These are phyloP conservation scores for Boletus rubroflammeus DNA, from an alignment of 768 basidiomycete genomes.

Conservation along the genomic window DNA sequence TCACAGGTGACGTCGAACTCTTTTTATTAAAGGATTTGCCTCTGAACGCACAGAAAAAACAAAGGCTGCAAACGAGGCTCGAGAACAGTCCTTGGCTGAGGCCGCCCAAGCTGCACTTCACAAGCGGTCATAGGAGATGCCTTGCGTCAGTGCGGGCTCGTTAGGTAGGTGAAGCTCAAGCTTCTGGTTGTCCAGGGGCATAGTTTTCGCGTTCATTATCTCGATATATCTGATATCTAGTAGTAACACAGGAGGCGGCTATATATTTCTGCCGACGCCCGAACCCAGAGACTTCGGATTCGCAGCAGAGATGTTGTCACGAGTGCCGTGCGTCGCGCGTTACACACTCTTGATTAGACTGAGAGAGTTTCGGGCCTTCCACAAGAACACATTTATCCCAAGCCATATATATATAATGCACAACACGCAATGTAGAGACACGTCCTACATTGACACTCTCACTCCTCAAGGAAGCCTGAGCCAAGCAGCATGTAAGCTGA, in stretches of 20 bases:
- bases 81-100: constrained; percentile 28
- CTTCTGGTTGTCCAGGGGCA: neutral
- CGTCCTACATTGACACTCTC: neutral
- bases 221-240: neutral
- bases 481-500: constrained; percentile 44
- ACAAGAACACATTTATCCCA: neutral
- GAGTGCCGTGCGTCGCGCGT: neutral
- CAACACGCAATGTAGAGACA: neutral
- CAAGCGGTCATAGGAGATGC: constrained; percentile 9
- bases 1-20: constrained; percentile 9
- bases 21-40: neutral
- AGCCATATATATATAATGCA: neutral
- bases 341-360: neutral
- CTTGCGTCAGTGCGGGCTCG: neutral
- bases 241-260: neutral
- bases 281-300: neutral
- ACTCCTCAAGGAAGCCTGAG: constrained; percentile 33
- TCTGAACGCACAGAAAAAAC: neutral
- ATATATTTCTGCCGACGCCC: neutral
- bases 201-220: neutral
- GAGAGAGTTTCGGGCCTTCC: neutral
- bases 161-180: neutral
- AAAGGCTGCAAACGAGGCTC: constrained; percentile 28
- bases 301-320: too few species aligned
- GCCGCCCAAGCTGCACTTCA: constrained; percentile 28